These are phyloP conservation scores for Huiozyma naganishii DNA, from an alignment of 805 yeast species.

Conservation along the genomic window DNA sequence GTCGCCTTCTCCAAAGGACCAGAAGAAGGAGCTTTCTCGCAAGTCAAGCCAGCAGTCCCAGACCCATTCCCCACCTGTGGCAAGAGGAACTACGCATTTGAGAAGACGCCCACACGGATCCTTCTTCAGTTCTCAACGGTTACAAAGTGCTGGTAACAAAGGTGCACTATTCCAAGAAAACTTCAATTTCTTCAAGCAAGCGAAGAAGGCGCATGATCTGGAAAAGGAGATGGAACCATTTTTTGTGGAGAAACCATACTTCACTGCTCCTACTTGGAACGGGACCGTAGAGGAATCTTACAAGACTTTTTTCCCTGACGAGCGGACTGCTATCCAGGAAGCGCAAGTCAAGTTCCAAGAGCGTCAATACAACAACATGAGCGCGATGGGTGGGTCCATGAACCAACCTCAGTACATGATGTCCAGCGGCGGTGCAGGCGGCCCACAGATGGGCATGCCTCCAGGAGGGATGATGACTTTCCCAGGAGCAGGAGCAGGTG, in stretches of 20 bases:
- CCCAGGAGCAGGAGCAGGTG: slow-evolving; percentile 17
- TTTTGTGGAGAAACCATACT: slow-evolving; percentile 50
- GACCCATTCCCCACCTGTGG: neutral
- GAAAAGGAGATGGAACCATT: slow-evolving; percentile 27
- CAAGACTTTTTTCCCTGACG: slow-evolving; percentile 40
- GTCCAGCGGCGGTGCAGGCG: slow-evolving; percentile 9
- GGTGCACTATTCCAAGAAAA: slow-evolving; percentile 30
- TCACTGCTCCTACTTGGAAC: slow-evolving; percentile 72
- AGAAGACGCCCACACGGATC: slow-evolving; percentile 20
- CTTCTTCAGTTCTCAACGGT: slow-evolving; percentile 33
- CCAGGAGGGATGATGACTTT: slow-evolving; percentile 25
- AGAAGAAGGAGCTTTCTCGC: neutral
- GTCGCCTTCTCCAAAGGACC: slow-evolving; percentile 6
- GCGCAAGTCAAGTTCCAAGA: slow-evolving; percentile 24
- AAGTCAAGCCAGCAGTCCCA: neutral
- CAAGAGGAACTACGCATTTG: slow-evolving; percentile 11
- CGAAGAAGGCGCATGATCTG: slow-evolving; percentile 29
- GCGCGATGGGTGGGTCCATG: slow-evolving; percentile 4
- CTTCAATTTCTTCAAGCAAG: slow-evolving; percentile 44
- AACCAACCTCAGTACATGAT: no score
- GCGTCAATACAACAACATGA: slow-evolving; percentile 20
- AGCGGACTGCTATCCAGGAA: slow-evolving; percentile 19
- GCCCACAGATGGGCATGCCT: slow-evolving; percentile 18
- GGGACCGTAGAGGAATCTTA: slow-evolving; percentile 47
- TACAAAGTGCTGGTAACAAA: slow-evolving; percentile 21